Evolutionary conservation across 192 early-diverging fungal species (phyloP).

Genomic region (Hyaloraphidium curvatum): DNA sequence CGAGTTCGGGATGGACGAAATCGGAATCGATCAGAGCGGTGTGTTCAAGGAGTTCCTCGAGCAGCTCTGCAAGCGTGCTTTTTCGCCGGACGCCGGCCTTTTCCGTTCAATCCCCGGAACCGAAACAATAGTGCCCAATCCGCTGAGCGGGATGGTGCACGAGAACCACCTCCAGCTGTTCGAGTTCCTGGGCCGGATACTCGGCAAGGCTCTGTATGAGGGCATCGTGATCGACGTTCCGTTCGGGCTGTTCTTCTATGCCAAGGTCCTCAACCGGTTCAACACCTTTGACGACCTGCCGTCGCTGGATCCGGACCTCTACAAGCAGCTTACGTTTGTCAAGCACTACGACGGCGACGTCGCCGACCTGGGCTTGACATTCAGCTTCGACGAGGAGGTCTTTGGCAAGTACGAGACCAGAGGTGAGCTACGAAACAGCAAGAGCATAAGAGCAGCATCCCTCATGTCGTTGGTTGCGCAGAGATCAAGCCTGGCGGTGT

Average conservation of each 20-base stretch:
- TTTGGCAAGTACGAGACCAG: constrained; percentile 24
- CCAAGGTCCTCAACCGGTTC: constrained; percentile 22
- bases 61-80: constrained; percentile 20
- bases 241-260: constrained; percentile 30
- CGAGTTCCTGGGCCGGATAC: constrained; percentile 30
- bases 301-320: constrained; percentile 24
- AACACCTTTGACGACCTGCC: constrained; percentile 25
- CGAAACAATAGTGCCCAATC: constrained; percentile 1
- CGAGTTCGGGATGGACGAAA: constrained; percentile 12
- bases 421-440: not conserved
- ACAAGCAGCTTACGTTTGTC: constrained; percentile 23
- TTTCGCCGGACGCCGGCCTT: constrained; percentile 11
- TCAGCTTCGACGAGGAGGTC: constrained; percentile 32
- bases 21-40: constrained; percentile 22
- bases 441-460: not conserved
- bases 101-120: not conserved
- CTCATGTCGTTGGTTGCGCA: not conserved
- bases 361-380: constrained; percentile 27
- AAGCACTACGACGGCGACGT: constrained; percentile 24
- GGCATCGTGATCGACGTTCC: constrained; percentile 26
- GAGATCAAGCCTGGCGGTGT: constrained; percentile 5
- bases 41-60: constrained; percentile 29
- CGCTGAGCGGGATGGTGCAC: constrained; percentile 4
- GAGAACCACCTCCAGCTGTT: constrained; percentile 22
- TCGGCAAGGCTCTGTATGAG: constrained; percentile 34